Conservation (phyloP, 495 filamentous ascomycete genomes). For the Tuber indicum region DNA sequence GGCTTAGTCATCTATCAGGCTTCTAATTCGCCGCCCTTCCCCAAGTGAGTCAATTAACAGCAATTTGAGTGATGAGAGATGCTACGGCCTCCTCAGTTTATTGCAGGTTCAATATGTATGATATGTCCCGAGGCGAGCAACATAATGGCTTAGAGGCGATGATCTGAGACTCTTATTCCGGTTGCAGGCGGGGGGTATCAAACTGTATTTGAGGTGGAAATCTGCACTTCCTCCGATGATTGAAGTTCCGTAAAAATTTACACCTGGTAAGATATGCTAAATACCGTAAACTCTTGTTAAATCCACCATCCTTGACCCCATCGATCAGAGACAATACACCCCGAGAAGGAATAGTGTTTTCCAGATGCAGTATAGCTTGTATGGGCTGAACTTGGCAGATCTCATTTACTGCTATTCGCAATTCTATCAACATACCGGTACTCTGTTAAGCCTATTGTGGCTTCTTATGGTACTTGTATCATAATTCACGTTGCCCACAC, state of each 20-base stretch:
- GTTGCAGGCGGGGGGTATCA: background rate
- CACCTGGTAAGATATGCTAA: background rate
- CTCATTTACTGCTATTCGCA: no score
- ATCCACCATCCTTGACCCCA: no score
- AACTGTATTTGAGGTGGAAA: background rate
- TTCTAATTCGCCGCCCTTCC: constrained; percentile 22
- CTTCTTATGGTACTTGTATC: no score
- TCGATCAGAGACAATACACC: no score
- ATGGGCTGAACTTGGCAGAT: no score
- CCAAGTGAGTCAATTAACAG: background rate
- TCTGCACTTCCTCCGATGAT: background rate
- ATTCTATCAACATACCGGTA: no score
- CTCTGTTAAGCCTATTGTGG: no score
- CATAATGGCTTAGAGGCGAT: background rate
- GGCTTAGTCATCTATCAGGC: constrained; percentile 23
- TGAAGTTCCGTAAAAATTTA: background rate
- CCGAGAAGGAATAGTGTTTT: no score
- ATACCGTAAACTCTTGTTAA: background rate
- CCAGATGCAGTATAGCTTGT: no score
- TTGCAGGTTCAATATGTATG: background rate
- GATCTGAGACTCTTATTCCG: background rate
- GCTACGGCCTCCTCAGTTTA: background rate
- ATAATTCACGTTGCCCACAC: no score
- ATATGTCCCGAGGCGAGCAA: background rate
- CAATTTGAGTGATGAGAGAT: background rate